phyloP scores from a whole-genome alignment of 768 basidiomycete genomes.

The Hericium erinaceus region DNA sequence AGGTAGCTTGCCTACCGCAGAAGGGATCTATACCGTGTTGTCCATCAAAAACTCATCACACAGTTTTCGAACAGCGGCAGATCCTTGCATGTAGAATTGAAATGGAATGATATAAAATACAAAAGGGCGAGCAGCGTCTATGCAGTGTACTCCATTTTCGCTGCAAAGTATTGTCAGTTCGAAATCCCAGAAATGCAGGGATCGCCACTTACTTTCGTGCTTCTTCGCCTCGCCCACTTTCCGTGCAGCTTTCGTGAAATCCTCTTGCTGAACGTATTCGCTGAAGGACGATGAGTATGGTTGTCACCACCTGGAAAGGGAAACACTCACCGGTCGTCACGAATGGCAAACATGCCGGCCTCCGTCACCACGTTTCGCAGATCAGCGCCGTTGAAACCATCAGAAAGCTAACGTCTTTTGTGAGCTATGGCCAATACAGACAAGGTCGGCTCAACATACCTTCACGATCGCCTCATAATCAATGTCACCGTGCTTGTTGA shows the following conservation, averaged over 20 bases:
- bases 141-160: slow-evolving; percentile 6
- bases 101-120: neutral
- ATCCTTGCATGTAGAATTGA: neutral
- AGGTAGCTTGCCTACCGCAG: neutral
- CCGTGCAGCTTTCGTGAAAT: slow-evolving; percentile 90
- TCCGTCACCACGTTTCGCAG: slow-evolving; percentile 91
- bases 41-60: neutral
- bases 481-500: slow-evolving; percentile 92
- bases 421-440: neutral
- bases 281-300: slow-evolving; percentile 25
- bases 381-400: slow-evolving; percentile 95
- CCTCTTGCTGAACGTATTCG: slow-evolving; percentile 89
- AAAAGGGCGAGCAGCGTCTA: neutral
- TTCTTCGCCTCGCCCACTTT: slow-evolving; percentile 97
- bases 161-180: neutral
- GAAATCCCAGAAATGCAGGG: neutral
- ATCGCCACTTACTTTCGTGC: slow-evolving; percentile 73
- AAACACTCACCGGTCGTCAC: slow-evolving; percentile 74
- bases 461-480: slow-evolving; percentile 99
- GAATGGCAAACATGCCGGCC: slow-evolving; percentile 97
- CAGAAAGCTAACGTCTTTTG: slow-evolving; percentile 50
- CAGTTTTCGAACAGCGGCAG: neutral
- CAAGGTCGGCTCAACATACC: slow-evolving; percentile 29
- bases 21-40: neutral
- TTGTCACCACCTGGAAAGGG: neutral